Percentiles rank a stretch among this genome's conserved stretches.
These are phyloP conservation scores for Mycosphaerelloides madeirae DNA, from an alignment of 2,329 filamentous ascomycete genomes.

Conservation along the genomic window DNA sequence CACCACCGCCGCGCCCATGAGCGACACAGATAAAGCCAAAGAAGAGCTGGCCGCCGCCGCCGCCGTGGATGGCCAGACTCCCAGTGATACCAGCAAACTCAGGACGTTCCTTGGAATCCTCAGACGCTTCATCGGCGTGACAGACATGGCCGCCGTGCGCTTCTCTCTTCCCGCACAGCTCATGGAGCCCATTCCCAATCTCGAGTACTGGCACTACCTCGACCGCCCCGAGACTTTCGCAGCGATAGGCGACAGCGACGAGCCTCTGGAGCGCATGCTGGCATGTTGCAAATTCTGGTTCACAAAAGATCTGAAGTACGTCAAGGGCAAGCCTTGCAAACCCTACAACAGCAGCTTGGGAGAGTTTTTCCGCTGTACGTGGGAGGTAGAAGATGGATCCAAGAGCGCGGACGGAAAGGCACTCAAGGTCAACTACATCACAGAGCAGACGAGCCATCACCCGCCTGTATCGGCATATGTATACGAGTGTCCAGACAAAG, in stretches of 20 bases:
- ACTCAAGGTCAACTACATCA: conserved; percentile 85
- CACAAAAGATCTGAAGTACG: conserved; percentile 97
- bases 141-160: conserved; percentile 90
- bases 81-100: conserved; percentile 81
- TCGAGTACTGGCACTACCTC: conserved; percentile 99
- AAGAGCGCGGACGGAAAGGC: conserved; percentile 36
- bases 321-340: conserved; percentile 97
- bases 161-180: conserved; percentile 95
- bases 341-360: conserved; percentile 96
- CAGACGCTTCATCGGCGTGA: conserved; percentile 90
- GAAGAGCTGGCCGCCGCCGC: conserved; percentile 10
- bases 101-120: conserved; percentile 83
- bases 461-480: conserved; percentile 95
- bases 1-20: background rate
- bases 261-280: conserved; percentile 87
- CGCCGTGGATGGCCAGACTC: conserved; percentile 39
- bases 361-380: conserved; percentile 98
- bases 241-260: conserved; percentile 81
- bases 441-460: conserved; percentile 96
- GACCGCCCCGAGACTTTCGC: conserved; percentile 89
- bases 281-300: conserved; percentile 97
- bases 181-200: conserved; percentile 89
- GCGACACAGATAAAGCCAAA: conserved; percentile 7
- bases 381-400: conserved; percentile 73
- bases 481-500: conserved; percentile 86